Evolutionary conservation across 2,329 filamentous ascomycete species (phyloP), one percentile per base, ranked within the genome.

Genomic region (Colletotrichum sp.): DNA sequence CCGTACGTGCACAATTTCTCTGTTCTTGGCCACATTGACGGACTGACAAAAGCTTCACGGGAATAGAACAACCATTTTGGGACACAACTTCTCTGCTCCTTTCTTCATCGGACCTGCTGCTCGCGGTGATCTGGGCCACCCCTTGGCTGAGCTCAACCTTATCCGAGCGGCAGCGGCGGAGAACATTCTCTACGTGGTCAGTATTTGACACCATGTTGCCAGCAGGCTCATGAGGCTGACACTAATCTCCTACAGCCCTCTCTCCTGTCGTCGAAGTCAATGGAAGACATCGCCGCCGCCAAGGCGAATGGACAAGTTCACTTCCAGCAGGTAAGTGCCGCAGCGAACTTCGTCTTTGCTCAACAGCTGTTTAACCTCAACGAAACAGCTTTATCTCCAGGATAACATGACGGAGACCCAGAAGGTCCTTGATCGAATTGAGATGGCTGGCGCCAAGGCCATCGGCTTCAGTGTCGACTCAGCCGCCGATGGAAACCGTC

Each of bases 71-170:
- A 89, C 85, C n/a, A 88, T 91, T 67, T 82, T 91, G 36, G 89
- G 89, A 34, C 83, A 89, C 82, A 88, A 90, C 82, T 89, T 90
- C 81, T 88, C 86, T 1, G 85, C 86, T 0, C 89, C 89, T n/a
- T 88, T 91, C 83, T 91, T 88, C 83, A 90, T 91, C 80, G 85
- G 85, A 72, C 89, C 89, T 6, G 87, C 86, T 12, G 88, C 89
- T 30, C 84, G 84, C 7, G 89, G 82, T 25, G 86, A 82, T 32
- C 86, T 87, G 69, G 89, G 80, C 7, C 84, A 90, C 77, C 80
- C 83, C 0, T 84, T 87, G 12, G 89, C 83, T 25, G 89, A 91
- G 82, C 78, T 86, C 9, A 89, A 89, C 79, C 81, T 92, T 25
- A 86, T 89, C 69, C 85, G 87, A 82, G 88, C 85, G 55, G 89